Evolutionary conservation across 345 rosid species (phyloP), one percentile per base, ranked within the genome.

Genomic region (Aegle marmelos): DNA sequence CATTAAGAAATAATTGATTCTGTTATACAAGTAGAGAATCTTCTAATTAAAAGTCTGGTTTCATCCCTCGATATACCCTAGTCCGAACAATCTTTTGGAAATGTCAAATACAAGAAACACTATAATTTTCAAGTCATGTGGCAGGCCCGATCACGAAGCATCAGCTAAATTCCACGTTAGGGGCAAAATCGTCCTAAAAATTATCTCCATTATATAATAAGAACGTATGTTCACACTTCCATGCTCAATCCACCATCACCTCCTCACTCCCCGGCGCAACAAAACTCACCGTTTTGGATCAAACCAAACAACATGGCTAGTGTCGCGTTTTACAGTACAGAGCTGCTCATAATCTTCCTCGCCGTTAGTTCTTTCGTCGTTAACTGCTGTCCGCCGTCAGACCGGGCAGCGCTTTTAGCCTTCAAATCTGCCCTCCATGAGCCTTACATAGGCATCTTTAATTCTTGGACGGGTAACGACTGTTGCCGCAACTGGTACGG

Each of bases 401-500:
- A 92, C 88, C 80, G 86, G 72, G 90, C 85, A 25, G 97, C 99
- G 7, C 88, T 93, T 6, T 73, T 89, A 9, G 89, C 89, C 57
- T 85, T 95, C 88, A 85, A 83, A 50, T 80, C 90, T 24, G 88
- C 89, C 74, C 97, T 95, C 58, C 86, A 85, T 65, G 98, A 93
- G 78, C 86, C 96, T 0, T 59, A 85, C 85, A 78, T 92, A 28
- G 93, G 94, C 78, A 87, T 93, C 76, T 95, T 95, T 90, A 86
- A 88, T 21, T 76, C 97, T 4, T 95, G 99, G 99, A 87, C 80
- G 10, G 98, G 98, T 30, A 50, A 54, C 67, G 92, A 95, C 88
- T 95, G 99, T 79, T 95, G 99, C 82, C 89, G 81, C 74, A 90
- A 85, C 80, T 93, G 99, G 99, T 88, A 93, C 82, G 99, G 98